Evolutionary conservation across 495 filamentous ascomycete species (phyloP), one percentile per base, ranked within the genome.

Genomic region (Talaromyces ruber): DNA sequence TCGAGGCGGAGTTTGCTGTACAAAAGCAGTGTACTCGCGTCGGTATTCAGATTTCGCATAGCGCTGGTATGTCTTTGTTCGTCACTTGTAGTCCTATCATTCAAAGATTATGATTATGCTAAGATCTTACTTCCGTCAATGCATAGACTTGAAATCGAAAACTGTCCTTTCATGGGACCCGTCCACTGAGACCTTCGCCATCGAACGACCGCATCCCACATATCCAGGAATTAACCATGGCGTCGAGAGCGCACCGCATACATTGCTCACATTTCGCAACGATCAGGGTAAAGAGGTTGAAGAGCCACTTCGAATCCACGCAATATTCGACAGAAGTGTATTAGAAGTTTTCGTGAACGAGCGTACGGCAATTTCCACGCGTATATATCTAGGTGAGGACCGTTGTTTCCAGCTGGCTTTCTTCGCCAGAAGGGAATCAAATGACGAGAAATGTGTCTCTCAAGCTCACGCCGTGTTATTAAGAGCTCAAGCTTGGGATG

Each of bases 271-370:
- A 0, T 66, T 52, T 25, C 22, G 51, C 6, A 64, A 70, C 21
- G 54, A 59, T 16, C 18, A 52, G 4, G 29, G 21, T 1, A 57
- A 63, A 9, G 66, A 71, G 29, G 29, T 54, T 4, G 71, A 77
- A 64, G 73, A 78, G 58, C 66, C 66, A 0, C 67, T 78, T 0
- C 67, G 60, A 7, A 67, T 78, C 37, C 74, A 66, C 26, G 74
- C 72, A 3, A 70, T 74, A 53, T 74, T 72, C 45, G 74, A 78
- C 34, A 62, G 26, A 22, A 75, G 71, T 34, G 74, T 78, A 16
- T 53, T 77, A 6, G 74, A 78, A 56, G 70, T 78, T 3, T 77
- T 78, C 24, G 69, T 76, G 1, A 78, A 78, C 53, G 69, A 70
- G 16, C 64, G 76, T 22, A 76, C 72, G 4, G 72, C 66, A 26